Percentiles rank a stretch among this genome's conserved stretches.
These are phyloP conservation scores for Didymella arachidicola DNA, from an alignment of 2,329 filamentous ascomycete species.

Conservation along the genomic window DNA sequence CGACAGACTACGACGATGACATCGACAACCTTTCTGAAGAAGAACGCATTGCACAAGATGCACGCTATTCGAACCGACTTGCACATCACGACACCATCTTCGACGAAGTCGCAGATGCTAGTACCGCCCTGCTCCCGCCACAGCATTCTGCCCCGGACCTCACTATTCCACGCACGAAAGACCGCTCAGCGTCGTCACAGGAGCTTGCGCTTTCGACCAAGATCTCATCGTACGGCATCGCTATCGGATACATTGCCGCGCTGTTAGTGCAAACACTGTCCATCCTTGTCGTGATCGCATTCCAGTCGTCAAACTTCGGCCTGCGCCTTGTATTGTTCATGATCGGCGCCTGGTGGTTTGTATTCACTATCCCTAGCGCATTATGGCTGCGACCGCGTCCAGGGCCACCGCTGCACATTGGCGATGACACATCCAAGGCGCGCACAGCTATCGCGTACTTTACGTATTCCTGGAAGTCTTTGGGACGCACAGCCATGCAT, in stretches of 20 bases:
- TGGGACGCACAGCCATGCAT: constrained; percentile 79
- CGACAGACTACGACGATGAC: constrained; percentile 43
- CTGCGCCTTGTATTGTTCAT: constrained; percentile 86
- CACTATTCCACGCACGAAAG: constrained; percentile 42
- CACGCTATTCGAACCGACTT: constrained; percentile 39
- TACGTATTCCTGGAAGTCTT: constrained; percentile 81
- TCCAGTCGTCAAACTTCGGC: constrained; percentile 79
- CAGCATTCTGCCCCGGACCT: constrained; percentile 33
- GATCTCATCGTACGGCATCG: constrained; percentile 91
- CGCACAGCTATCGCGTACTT: constrained; percentile 75
- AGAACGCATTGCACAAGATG: constrained; percentile 34
- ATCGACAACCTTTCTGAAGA: constrained; percentile 26
- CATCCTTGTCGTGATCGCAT: constrained; percentile 72
- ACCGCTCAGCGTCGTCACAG: constrained; percentile 58
- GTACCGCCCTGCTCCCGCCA: constrained; percentile 49
- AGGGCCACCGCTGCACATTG: constrained; percentile 71
- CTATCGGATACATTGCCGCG: constrained; percentile 89
- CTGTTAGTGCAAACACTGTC: constrained; percentile 83
- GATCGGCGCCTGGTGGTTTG: constrained; percentile 90
- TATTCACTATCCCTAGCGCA: constrained; percentile 88
- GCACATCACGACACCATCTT: constrained; percentile 36
- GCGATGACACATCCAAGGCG: constrained; percentile 33
- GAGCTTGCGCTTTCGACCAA: constrained; percentile 85
- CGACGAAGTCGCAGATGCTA: constrained; percentile 44
- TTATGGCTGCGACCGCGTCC: constrained; percentile 88